A percentile compares a stretch with the other conserved stretches of the same genome.
phyloP scores from a whole-genome alignment of 176 grass and related monocot genomes.

The Panicum miliaceum region DNA sequence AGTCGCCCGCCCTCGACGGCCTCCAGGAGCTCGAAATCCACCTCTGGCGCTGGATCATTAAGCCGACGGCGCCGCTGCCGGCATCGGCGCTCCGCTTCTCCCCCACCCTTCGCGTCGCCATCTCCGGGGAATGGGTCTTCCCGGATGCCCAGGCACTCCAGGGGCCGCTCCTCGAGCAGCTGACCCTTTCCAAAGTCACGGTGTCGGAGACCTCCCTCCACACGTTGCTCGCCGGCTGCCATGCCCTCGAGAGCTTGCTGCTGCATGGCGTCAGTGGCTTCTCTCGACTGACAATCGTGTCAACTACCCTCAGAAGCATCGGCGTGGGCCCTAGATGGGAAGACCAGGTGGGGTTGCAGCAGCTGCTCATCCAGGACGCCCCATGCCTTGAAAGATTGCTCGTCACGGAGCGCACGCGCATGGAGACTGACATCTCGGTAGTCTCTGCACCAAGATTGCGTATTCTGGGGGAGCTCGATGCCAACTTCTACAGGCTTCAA shows the following conservation, averaged over 20 bases:
- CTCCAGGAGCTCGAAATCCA: background rate
- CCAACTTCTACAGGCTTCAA: background rate
- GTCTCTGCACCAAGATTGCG: background rate
- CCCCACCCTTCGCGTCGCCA: background rate
- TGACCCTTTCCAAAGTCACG: background rate
- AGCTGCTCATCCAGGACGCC: background rate
- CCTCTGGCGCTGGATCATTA: background rate
- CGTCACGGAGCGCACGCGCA: rapidly evolving
- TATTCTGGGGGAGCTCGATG: background rate
- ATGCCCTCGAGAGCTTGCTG: background rate
- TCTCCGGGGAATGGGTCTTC: background rate
- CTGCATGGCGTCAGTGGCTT: background rate
- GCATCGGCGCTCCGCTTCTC: background rate
- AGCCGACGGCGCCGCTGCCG: too few relatives aligned
- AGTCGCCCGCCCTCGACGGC: background rate
- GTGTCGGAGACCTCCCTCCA: background rate
- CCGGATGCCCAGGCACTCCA: background rate
- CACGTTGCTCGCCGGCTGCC: background rate
- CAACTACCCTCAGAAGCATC: background rate
- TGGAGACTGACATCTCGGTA: background rate
- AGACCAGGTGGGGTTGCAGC: rapidly evolving
- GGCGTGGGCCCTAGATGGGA: too few relatives aligned
- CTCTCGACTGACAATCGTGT: background rate
- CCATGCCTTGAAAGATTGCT: background rate
- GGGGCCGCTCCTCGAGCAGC: background rate